Evolutionary conservation across 306 rosid species (phyloP), one percentile per base, ranked within the genome.

Genomic region (Begonia masoniana): DNA sequence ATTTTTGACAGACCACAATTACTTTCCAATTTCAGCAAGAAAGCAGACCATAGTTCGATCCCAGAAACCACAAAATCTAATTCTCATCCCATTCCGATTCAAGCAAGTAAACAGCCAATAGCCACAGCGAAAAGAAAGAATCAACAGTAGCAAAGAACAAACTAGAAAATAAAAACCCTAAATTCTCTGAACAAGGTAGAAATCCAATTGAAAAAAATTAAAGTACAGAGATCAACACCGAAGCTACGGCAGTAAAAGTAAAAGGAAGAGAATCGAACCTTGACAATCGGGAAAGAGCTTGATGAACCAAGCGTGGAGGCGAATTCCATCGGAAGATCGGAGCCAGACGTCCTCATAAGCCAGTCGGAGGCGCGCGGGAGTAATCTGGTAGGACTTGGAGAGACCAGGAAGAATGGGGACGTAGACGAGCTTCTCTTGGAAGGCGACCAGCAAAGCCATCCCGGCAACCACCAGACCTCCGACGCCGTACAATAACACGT

Each of bases 241-340:
- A 15, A 13, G 16, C 1, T 24, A 47, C 39, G 41, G 46, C 9
- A 10, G 19, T 47, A 11, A 13, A 15, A 12, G 39, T 7, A 31
- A 31, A 31, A 31, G 5, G 39, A 31, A 31, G 9, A 5, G 65
- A 68, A 76, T 55, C 69, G 39, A 57, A 92, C 99, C 99, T 81
- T 82, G 75, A 60, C 73, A 74, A n/a, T 79, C 54, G 24, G 99
- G 96, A 65, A 87, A 67, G 81, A 92, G 95, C 62, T 82, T 92
- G 83, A 92, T 83, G 78, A 92, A 92, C 99, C 99, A 92, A 41
- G 96, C 78, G 55, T 92, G 99, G 41, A 92, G 99, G 15, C 85
- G 84, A 49, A 92, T 82, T 43, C 99, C 99, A 51, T 92, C 99
- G 42, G 88, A 71, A 58, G 99, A 84, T 41, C 68, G 72, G 65